Evolutionary conservation across 139 green algal species (phyloP), one percentile per base, ranked within the genome.

Genomic region (Volvox africanus): DNA sequence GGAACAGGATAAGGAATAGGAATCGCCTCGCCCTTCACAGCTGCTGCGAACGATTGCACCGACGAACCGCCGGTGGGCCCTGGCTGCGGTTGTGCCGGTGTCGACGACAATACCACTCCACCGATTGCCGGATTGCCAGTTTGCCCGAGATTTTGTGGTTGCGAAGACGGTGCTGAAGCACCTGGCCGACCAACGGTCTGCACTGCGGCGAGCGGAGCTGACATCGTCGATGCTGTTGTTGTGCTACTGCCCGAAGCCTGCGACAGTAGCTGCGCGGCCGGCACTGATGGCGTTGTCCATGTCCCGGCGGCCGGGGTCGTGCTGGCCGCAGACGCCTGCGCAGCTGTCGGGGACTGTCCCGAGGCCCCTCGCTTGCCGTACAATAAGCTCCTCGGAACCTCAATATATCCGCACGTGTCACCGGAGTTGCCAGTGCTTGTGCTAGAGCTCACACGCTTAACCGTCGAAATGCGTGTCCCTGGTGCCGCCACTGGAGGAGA

Each of bases 321-420:
- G 14, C 35, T 37, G 77, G 19, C 20, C 33, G 35, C 20, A 11
- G 35, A 33, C 1, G n/a, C 18, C 76, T 35, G 17, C 24, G 82
- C 32, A 79, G 67, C 36, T 0, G 86, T 84, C 12, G 86, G 71
- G 33, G 86, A 90, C 86, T 83, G 86, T 35, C 69, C 85, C 17
- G 85, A 35, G 62, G 69, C 5, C 17, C 50, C 50, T 0, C 86
- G 71, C 73, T 90, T 90, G 73, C 86, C 86, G 86, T 90, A 90
- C 73, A 90, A 33, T 19, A 90, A 55, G 73, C 86, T 90, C 50
- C 86, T 16, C 0, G 86, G 86, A 2, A 90, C 86, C 73, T 90
- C 86, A 24, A 90, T 90, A 75, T 90, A 90, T 9, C 82, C 82
- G 30, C 36, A 87, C 11, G 28, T 33, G 55, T 68, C 81, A 55